Base-by-base conservation (phyloP, 2,329 filamentous ascomycete genomes). In the Teratosphaeria viscida region DNA sequence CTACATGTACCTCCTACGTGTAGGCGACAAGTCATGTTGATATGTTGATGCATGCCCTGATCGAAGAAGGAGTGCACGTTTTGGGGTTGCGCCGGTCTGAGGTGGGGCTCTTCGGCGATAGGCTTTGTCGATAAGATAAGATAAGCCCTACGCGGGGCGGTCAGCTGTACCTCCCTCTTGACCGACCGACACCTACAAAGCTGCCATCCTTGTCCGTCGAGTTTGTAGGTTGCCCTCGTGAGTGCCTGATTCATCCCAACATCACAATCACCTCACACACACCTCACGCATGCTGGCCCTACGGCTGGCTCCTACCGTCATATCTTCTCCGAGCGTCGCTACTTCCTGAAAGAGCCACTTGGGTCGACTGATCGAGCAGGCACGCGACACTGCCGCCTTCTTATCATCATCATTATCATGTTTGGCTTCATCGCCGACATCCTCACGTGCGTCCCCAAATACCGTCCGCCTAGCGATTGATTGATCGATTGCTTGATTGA, bases 361-460 rank as follows among this genome's bases (percentile, higher is more conserved):
- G 23, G 2, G 23, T 2, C 23, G 23, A 23, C n/a, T 6, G 7
- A n/a, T 5, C 34, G 26, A 43, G 7, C 34, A 12, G 16, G 14
- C 56, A 54, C 56, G 32, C 55, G 35, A 56, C 55, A 56, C 60
- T 49, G 57, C 37, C 23, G 23, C 23, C 23, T 1, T 23, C 19
- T 19, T 1, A 19, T 19, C 23, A 23, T 23, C 23, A 23, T 23
- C 29, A 5, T 32, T 58, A 67, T 37, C 61, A 89, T 92, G 87
- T 90, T 92, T 71, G 86, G 88, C 75, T 82, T 90, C 67, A 82
- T 91, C 68, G 84, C 88, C 68, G 88, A 89, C 75, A 78, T 90
- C 68, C 78, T 91, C 74, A 89, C 88, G 88, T 91, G 78, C 78
- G 87, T 23, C n/a, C 16, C 43, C n/a, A 19, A 6, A 23, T n/a